Evolutionary conservation across 768 basidiomycete genomes (phyloP).

Genomic region (Cytidiella melzeri): DNA sequence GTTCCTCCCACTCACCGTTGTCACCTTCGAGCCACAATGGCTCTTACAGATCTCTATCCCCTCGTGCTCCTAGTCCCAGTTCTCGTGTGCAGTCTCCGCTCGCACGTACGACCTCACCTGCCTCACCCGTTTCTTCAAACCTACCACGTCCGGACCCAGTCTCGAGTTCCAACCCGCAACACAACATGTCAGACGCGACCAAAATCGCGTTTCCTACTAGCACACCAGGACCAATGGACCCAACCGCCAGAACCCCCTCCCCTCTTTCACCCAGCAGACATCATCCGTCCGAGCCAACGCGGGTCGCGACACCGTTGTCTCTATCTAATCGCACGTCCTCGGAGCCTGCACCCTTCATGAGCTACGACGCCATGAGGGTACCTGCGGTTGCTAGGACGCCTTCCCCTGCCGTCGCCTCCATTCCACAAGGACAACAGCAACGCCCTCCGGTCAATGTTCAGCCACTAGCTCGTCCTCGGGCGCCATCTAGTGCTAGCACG

Average conservation of each 20-base stretch:
- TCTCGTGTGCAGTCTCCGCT: background rate
- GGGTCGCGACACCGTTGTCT: slow-evolving; percentile 4
- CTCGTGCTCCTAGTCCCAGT: background rate
- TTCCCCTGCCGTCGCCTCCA: background rate
- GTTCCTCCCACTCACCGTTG: too few species aligned
- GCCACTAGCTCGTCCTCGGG: slow-evolving; percentile 9
- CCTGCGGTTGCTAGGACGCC: background rate
- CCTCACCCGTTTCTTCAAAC: slow-evolving; percentile 18
- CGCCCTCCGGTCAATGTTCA: background rate
- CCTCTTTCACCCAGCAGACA: slow-evolving; percentile 6
- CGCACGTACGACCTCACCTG: background rate
- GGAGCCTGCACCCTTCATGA: slow-evolving; percentile 10
- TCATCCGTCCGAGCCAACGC: slow-evolving; percentile 7
- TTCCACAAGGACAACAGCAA: background rate
- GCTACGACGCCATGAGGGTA: background rate
- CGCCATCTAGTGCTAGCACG: slow-evolving; percentile 21
- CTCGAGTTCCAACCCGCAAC: slow-evolving; percentile 13
- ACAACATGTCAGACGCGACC: background rate
- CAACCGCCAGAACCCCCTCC: slow-evolving; percentile 3
- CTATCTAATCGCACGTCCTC: slow-evolving; percentile 14
- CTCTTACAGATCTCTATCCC: background rate
- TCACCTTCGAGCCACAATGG: too few species aligned
- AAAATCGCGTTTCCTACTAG: slow-evolving; percentile 17
- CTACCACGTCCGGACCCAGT: slow-evolving; percentile 17
- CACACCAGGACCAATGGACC: slow-evolving; percentile 11